phyloP scores from a whole-genome alignment of 139 green algal genomes.

The Chlorella sp. region DNA sequence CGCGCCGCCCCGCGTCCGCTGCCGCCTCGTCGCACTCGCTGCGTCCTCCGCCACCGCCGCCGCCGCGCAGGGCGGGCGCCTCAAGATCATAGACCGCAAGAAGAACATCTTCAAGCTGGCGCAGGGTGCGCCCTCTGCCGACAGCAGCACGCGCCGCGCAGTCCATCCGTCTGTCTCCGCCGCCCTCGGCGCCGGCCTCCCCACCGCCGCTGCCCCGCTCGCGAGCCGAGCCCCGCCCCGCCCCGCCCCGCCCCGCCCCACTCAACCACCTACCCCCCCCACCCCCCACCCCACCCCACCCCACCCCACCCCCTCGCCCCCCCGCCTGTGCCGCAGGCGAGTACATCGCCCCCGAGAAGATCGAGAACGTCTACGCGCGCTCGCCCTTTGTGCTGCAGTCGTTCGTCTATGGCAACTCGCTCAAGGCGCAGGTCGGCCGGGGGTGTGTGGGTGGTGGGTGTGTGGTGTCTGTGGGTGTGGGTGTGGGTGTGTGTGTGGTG shows the following conservation, averaged over 20 bases:
- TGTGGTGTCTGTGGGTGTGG: too few relatives aligned
- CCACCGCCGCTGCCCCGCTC: too few relatives aligned
- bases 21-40: too few relatives aligned
- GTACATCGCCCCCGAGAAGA: constrained; percentile 99
- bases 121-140: too few relatives aligned
- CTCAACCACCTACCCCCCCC: not conserved
- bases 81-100: constrained; percentile 98
- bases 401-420: constrained; percentile 92
- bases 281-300: not conserved
- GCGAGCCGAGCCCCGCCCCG: too few relatives aligned
- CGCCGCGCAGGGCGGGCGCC: constrained; percentile 74
- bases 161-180: too few relatives aligned
- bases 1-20: too few relatives aligned
- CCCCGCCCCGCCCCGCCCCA: not conserved
- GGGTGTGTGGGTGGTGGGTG: not conserved
- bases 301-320: not conserved
- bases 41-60: constrained; percentile 79
- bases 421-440: constrained; percentile 54
- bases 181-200: too few relatives aligned
- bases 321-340: constrained; percentile 50
- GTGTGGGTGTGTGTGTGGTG: too few relatives aligned
- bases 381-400: constrained; percentile 75
- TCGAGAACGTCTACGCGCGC: constrained; percentile 91
- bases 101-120: constrained; percentile 98
- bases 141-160: too few relatives aligned